These are phyloP conservation scores for Pluteus cervinus DNA, from an alignment of 768 basidiomycete genomes.

Conservation along the genomic window DNA sequence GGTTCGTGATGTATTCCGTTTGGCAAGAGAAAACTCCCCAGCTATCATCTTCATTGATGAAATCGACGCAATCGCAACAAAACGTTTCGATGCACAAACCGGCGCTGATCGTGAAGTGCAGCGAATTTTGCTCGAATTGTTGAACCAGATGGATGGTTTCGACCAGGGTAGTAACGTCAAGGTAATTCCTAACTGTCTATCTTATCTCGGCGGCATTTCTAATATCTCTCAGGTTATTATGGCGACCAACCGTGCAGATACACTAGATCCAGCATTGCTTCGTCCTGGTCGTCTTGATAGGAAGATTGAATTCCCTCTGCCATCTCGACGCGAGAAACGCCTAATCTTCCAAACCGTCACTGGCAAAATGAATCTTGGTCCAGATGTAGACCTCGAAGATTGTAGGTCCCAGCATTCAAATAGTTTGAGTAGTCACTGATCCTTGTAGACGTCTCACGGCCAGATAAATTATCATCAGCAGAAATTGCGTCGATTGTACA, in stretches of 20 bases:
- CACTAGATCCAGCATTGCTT: conserved; percentile 93
- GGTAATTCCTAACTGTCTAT: conserved; percentile 38
- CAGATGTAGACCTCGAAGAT: conserved; percentile 97
- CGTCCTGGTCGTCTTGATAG: conserved; percentile 96
- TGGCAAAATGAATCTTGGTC: conserved; percentile 94
- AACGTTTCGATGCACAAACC: conserved; percentile 98
- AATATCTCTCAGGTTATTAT: conserved; percentile 77
- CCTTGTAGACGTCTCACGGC: conserved; percentile 83
- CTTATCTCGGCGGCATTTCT: background rate
- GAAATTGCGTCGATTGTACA: conserved; percentile 96
- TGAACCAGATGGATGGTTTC: conserved; percentile 99
- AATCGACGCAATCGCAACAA: conserved; percentile 97
- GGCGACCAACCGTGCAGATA: conserved; percentile 99
- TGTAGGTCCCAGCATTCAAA: conserved; percentile 49
- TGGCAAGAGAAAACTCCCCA: conserved; percentile 95
- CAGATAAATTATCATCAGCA: conserved; percentile 92
- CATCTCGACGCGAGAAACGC: conserved; percentile 90
- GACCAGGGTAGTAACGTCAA: conserved; percentile 99
- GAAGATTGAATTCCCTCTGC: conserved; percentile 98
- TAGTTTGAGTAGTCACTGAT: conserved; percentile 8
- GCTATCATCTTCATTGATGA: conserved; percentile 99
- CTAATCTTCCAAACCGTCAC: conserved; percentile 98
- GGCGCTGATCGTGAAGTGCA: conserved; percentile 99
- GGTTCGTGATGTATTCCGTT: conserved; percentile 98
- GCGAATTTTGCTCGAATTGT: conserved; percentile 91